Base-by-base conservation (phyloP, 1,139 yeast species). In the Hemisphaericaspora lyxosophila region DNA sequence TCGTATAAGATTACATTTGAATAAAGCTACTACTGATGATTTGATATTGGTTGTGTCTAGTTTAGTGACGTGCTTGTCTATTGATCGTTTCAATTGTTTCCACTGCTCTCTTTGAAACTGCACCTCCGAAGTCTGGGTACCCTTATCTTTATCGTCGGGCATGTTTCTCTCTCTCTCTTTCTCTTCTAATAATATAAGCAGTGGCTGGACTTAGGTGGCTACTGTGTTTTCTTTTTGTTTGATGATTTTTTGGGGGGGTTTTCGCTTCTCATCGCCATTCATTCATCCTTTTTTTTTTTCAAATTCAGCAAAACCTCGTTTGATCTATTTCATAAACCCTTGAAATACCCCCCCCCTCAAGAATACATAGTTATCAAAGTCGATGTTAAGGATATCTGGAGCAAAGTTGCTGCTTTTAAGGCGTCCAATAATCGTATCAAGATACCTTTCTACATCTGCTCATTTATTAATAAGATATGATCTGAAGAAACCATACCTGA, bases 1-100 rank as follows among this genome's bases (percentile, higher is more conserved):
- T 38, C 87, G 62, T 7, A 68, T 50, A 15, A 86, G 47, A 50
- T 86, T 85, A 41, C 72, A 48, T 32, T 60, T 57, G 51, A 86
- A 78, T 15, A 85, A 53, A 7, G 70, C 75, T 12, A 69, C 55
- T 4, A 73, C 73, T 6, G 73, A 64, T 2, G 58, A 62, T 39
- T 73, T 72, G 25, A 85, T 57, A 45, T 82, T 83, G 3, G 62
- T 53, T 11, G 53, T 57, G 42, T 67, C 70, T 7, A 75, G 70
- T 39, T 67, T 67, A 45, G 74, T 71, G 20, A 85, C 54, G 7
- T 70, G 56, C 4, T 74, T 68, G 39, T 73, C 70, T 36, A 85
- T 73, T 1, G 62, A 44, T 43, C 67, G 66, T 47, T 70, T 73
- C 33, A 81, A 60, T 15, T 59, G 52, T 26, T 68, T 74, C 94